Evolutionary conservation across 192 early-diverging fungal genomes (phyloP).

Genomic region (Polychytrium aggregatum): DNA sequence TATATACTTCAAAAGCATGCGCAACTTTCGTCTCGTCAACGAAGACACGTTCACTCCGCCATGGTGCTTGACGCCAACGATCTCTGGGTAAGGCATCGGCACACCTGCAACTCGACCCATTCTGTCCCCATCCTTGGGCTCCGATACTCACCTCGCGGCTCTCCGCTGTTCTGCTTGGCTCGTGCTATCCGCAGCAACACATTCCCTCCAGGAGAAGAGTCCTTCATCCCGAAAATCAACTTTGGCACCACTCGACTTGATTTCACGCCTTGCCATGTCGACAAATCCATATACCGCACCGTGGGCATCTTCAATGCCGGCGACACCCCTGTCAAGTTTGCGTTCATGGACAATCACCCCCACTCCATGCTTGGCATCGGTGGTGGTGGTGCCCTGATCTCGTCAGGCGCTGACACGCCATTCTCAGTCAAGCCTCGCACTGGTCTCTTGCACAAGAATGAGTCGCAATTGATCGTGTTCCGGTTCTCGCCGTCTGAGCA

Average conservation of each 20-base stretch:
- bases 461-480: constrained; percentile 37
- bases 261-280: constrained; percentile 40
- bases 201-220: constrained; percentile 34
- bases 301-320: constrained; percentile 36
- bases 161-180: too few relatives aligned
- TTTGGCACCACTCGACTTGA: constrained; percentile 29
- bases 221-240: constrained; percentile 44
- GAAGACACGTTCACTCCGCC: constrained; percentile 49
- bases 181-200: too few relatives aligned
- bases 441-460: constrained; percentile 34
- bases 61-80: constrained; percentile 40
- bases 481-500: constrained; percentile 38
- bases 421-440: constrained; percentile 39
- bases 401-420: constrained; percentile 23
- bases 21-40: constrained; percentile 45
- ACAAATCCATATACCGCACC: constrained; percentile 37
- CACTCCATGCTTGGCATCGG: constrained; percentile 12
- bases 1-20: constrained; percentile 47
- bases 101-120: too few relatives aligned
- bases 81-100: constrained; percentile 33
- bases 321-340: constrained; percentile 43
- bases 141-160: too few relatives aligned
- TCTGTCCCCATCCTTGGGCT: too few relatives aligned
- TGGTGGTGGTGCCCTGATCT: constrained; percentile 19
- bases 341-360: constrained; percentile 24